Conservation (phyloP, 2,329 filamentous ascomycete species). For the Colletotrichum shisoi region DNA sequence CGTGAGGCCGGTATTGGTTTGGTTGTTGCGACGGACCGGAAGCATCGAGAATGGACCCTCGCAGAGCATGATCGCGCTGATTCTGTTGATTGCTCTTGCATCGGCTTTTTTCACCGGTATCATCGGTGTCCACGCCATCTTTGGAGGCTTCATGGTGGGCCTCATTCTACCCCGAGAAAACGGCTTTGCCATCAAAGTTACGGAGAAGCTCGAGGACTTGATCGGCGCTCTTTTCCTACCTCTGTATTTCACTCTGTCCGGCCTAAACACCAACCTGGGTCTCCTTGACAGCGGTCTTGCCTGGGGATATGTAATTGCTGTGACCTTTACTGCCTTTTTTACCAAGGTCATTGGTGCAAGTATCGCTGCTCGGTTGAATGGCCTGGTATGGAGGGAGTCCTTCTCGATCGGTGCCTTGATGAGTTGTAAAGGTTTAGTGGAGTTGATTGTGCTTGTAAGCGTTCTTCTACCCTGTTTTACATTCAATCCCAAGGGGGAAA, state of each 20-base stretch:
- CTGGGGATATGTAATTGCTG: conserved; percentile 88
- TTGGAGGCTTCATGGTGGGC: conserved; percentile 89
- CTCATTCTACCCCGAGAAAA: conserved; percentile 90
- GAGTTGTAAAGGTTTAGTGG: conserved; percentile 96
- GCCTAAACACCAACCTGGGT: conserved; percentile 86
- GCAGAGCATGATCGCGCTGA: conserved; percentile 83
- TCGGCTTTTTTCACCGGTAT: conserved; percentile 88
- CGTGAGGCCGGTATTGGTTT: conserved; percentile 77
- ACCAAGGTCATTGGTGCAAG: conserved; percentile 87
- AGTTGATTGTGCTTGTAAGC: conserved; percentile 88
- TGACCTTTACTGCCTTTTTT: conserved; percentile 81
- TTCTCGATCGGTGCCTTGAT: conserved; percentile 88
- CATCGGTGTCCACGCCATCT: conserved; percentile 93
- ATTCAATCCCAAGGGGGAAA: too few relatives aligned
- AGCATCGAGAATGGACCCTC: conserved; percentile 88
- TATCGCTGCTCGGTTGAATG: conserved; percentile 76
- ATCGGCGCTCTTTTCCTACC: conserved; percentile 84
- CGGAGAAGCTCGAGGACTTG: conserved; percentile 93
- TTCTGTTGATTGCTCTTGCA: conserved; percentile 77
- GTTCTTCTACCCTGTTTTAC: background rate
- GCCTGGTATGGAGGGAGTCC: conserved; percentile 88
- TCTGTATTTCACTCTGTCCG: conserved; percentile 92
- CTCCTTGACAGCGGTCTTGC: conserved; percentile 80
- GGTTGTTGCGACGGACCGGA: conserved; percentile 74
- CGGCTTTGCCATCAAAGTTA: conserved; percentile 88